phyloP scores from a whole-genome alignment of 768 basidiomycete genomes.

The Hortiboletus flavorubellus region DNA sequence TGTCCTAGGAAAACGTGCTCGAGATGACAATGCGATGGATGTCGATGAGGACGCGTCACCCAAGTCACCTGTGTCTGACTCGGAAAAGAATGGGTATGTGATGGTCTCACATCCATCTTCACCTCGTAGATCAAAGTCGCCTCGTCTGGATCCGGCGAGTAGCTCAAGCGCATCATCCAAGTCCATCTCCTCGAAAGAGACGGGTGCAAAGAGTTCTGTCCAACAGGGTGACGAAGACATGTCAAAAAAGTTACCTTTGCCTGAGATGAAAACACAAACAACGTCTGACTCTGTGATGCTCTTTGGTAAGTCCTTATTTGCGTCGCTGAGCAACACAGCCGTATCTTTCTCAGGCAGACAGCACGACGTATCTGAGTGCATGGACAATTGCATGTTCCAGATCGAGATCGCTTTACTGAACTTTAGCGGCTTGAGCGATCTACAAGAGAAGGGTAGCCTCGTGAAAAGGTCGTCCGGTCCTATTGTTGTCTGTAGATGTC shows the following conservation, averaged over 20 bases:
- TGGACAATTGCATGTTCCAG: slow-evolving; percentile 99
- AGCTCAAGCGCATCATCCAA: slow-evolving; percentile 30
- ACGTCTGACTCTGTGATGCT: slow-evolving; percentile 80
- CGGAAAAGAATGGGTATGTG: slow-evolving; percentile 44
- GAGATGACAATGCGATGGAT: slow-evolving; percentile 52
- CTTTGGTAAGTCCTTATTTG: slow-evolving; percentile 59
- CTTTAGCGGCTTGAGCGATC: slow-evolving; percentile 45
- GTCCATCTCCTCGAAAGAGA: slow-evolving; percentile 28
- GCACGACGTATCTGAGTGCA: slow-evolving; percentile 97
- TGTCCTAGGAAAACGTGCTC: slow-evolving; percentile 67
- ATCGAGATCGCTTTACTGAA: slow-evolving; percentile 89
- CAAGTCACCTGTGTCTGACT: slow-evolving; percentile 28
- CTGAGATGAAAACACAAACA: slow-evolving; percentile 49
- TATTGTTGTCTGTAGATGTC: neutral
- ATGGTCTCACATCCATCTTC: slow-evolving; percentile 38
- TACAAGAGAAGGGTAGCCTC: slow-evolving; percentile 66
- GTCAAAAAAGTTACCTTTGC: slow-evolving; percentile 52
- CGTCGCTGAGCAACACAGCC: neutral
- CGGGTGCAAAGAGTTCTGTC: slow-evolving; percentile 25
- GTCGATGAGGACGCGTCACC: slow-evolving; percentile 43
- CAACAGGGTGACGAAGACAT: slow-evolving; percentile 22
- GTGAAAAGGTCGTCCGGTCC: slow-evolving; percentile 63
- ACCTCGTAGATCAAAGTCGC: slow-evolving; percentile 35
- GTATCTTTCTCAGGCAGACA: slow-evolving; percentile 65
- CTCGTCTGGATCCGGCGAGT: slow-evolving; percentile 28